A percentile compares a stretch with the other conserved stretches of the same genome.
phyloP scores from a whole-genome alignment of 2,329 filamentous ascomycete genomes.

The Pseudogymnoascus sp. region DNA sequence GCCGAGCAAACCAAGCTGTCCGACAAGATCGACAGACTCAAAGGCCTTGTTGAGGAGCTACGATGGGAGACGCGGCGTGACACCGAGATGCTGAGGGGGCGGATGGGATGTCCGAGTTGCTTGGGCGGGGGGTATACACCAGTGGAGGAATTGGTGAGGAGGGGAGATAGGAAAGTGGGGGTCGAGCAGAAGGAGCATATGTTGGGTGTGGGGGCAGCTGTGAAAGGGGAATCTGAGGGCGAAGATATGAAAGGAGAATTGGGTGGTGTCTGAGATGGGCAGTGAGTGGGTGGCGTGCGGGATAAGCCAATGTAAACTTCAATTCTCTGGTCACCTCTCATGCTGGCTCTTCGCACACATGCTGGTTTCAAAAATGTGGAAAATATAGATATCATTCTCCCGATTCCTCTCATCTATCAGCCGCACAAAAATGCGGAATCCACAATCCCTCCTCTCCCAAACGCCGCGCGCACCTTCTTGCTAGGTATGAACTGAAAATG shows the following conservation, averaged over 20 bases:
- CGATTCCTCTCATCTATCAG: not conserved
- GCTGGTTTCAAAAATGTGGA: not conserved
- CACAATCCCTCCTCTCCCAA: not conserved
- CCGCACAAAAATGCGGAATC: not conserved
- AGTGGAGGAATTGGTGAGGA: not conserved
- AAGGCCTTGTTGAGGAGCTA: not conserved
- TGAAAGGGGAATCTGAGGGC: not conserved
- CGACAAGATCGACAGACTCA: not conserved
- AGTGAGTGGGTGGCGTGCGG: not conserved
- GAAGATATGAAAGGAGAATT: not conserved
- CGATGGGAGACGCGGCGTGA: not conserved
- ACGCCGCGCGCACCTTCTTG: not conserved
- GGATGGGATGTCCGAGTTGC: not conserved
- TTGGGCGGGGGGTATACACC: not conserved
- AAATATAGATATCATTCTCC: not conserved
- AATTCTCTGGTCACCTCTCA: not conserved
- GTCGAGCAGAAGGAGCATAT: not conserved
- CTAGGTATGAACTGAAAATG: conserved; percentile 1
- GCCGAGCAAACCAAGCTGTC: not conserved
- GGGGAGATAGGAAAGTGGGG: not conserved
- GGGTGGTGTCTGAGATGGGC: not conserved
- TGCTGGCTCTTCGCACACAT: not conserved
- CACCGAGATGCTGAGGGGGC: not conserved
- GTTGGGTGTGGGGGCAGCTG: not conserved
- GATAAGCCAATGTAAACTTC: not conserved